These are phyloP conservation scores for Panus rudis DNA, from an alignment of 768 basidiomycete species.

Conservation along the genomic window DNA sequence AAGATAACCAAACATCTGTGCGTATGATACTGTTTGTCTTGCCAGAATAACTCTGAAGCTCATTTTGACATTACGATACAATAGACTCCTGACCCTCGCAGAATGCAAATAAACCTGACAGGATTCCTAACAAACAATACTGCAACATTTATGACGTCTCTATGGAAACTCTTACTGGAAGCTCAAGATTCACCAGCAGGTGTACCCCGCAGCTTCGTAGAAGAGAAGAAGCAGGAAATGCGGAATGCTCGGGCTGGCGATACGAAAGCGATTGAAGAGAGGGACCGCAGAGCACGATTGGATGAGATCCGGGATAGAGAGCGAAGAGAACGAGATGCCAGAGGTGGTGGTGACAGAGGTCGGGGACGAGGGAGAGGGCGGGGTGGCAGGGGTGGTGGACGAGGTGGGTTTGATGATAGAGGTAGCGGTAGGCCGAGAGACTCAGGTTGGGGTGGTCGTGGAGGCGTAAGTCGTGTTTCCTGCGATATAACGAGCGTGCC, in stretches of 20 bases:
- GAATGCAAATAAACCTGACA: constrained; percentile 91
- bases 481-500: neutral
- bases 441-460: constrained; percentile 61
- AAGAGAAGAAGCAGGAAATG: constrained; percentile 90
- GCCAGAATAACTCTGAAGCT: neutral
- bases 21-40: constrained; percentile 18
- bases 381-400: constrained; percentile 37
- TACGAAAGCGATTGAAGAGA: constrained; percentile 57
- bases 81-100: constrained; percentile 88
- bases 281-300: constrained; percentile 59
- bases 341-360: constrained; percentile 42
- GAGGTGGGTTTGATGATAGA: constrained; percentile 40
- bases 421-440: constrained; percentile 44
- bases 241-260: constrained; percentile 60
- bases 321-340: constrained; percentile 42
- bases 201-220: constrained; percentile 84
- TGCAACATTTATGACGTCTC: constrained; percentile 73
- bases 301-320: constrained; percentile 66
- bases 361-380: constrained; percentile 55
- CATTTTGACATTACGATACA: neutral
- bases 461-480: constrained; percentile 34
- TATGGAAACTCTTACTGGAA: constrained; percentile 91
- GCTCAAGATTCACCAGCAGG: constrained; percentile 86
- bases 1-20: constrained; percentile 81
- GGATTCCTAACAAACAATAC: constrained; percentile 91